phyloP scores from a whole-genome alignment of 441 rosid genomes.

The Melastoma candidum region DNA sequence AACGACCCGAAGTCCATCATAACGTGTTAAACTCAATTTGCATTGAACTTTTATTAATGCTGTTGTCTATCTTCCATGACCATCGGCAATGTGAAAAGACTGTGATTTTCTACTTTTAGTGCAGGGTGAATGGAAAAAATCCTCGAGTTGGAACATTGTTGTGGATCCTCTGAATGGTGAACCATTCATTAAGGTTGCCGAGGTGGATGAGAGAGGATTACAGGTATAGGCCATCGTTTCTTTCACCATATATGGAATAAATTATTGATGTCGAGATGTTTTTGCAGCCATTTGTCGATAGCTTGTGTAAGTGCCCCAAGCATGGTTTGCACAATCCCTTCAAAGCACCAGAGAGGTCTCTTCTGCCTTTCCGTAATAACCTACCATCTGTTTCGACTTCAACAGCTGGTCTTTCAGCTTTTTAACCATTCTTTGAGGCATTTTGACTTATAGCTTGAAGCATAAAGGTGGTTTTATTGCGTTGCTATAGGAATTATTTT shows the following conservation, averaged over 20 bases:
- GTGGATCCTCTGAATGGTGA: constrained; percentile 96
- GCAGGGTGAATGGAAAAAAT: constrained; percentile 84
- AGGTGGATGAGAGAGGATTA: constrained; percentile 63
- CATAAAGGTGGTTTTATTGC: too few species aligned
- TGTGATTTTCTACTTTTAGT: constrained; percentile 30
- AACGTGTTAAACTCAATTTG: neutral
- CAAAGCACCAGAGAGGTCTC: constrained; percentile 87
- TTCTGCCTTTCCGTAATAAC: constrained; percentile 5
- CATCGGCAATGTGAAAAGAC: constrained; percentile 2
- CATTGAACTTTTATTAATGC: neutral
- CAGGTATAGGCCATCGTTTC: constrained; percentile 31
- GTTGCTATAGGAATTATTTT: too few species aligned
- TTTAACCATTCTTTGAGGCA: constrained; percentile 1
- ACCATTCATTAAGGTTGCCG: constrained; percentile 76
- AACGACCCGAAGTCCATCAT: too few species aligned
- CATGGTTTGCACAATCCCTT: constrained; percentile 98
- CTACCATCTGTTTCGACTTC: constrained; percentile 1
- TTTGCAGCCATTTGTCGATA: constrained; percentile 85
- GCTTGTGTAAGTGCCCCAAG: constrained; percentile 88
- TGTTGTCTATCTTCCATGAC: neutral
- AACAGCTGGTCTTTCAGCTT: neutral
- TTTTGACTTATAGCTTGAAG: neutral
- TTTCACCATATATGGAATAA: neutral
- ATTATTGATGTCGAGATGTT: constrained; percentile 14
- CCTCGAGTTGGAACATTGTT: constrained; percentile 50